Evolutionary conservation across 495 filamentous ascomycete species (phyloP).

Genomic region (Lasiosphaeriaceae sp.): DNA sequence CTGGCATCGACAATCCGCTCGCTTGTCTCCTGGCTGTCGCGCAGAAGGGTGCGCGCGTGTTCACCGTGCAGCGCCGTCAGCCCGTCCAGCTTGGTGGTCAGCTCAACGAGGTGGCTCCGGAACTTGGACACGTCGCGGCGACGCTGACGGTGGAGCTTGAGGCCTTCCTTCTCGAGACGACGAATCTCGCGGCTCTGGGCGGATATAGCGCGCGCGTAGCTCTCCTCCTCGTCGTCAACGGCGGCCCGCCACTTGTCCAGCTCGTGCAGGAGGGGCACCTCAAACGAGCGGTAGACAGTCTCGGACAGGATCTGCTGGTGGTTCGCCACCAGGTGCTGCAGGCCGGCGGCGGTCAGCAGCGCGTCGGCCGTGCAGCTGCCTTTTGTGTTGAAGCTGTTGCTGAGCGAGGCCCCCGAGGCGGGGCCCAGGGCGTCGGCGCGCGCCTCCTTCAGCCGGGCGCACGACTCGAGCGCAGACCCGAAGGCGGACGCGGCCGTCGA

Average conservation of each 20-base stretch:
- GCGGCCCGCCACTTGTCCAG: slow-evolving; percentile 56
- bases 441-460: slow-evolving; percentile 61
- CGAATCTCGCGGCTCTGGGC: slow-evolving; percentile 52
- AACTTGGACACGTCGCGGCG: slow-evolving; percentile 51
- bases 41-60: slow-evolving; percentile 50
- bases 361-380: slow-evolving; percentile 56
- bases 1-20: slow-evolving; percentile 55
- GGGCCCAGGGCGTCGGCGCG: slow-evolving; percentile 44
- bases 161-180: slow-evolving; percentile 55
- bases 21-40: slow-evolving; percentile 57
- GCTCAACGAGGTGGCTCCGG: slow-evolving; percentile 50
- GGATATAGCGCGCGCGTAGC: slow-evolving; percentile 49
- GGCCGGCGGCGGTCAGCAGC: slow-evolving; percentile 54
- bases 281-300: slow-evolving; percentile 61
- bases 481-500: slow-evolving; percentile 57
- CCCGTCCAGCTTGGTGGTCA: slow-evolving; percentile 59
- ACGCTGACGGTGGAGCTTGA: slow-evolving; percentile 52
- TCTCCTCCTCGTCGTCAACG: slow-evolving; percentile 56
- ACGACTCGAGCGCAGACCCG: slow-evolving; percentile 58
- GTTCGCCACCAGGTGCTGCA: slow-evolving; percentile 62
- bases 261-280: slow-evolving; percentile 61
- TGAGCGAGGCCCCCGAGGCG: slow-evolving; percentile 29
- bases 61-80: slow-evolving; percentile 54
- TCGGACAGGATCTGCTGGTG: slow-evolving; percentile 62
- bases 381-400: slow-evolving; percentile 47